A percentile compares a stretch with the other conserved stretches of the same genome.
phyloP scores from a whole-genome alignment of 2,329 filamentous ascomycete species.

The Trichoderma atroviride region DNA sequence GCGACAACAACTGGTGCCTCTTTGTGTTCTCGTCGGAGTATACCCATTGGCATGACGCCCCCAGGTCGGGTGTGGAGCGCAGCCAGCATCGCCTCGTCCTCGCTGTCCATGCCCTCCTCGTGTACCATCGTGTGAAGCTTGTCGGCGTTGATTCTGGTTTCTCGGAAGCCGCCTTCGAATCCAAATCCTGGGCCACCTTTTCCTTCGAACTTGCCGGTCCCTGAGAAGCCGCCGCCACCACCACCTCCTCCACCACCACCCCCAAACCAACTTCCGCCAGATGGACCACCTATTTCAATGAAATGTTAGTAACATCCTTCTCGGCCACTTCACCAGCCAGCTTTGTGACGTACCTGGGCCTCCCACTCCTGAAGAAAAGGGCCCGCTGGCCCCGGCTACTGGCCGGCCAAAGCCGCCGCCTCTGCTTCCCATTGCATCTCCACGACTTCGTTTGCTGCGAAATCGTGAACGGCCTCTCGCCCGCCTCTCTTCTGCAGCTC shows the following conservation, averaged over 20 bases:
- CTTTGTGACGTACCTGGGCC: conserved; percentile 31
- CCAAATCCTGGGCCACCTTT: conserved; percentile 47
- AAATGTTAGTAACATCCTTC: neutral
- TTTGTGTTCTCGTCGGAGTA: conserved; percentile 57
- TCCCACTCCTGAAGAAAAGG: conserved; percentile 42
- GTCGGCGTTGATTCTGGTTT: conserved; percentile 60
- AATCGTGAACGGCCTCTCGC: conserved; percentile 45
- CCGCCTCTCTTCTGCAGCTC: conserved; percentile 45
- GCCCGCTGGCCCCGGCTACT: conserved; percentile 44
- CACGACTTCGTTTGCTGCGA: conserved; percentile 48
- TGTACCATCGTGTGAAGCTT: conserved; percentile 51
- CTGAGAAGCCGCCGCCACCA: conserved; percentile 36
- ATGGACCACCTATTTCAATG: conserved; percentile 29
- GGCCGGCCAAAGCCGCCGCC: conserved; percentile 42
- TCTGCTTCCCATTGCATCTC: conserved; percentile 48
- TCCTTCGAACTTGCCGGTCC: conserved; percentile 40
- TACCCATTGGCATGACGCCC: conserved; percentile 57
- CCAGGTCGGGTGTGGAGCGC: conserved; percentile 38
- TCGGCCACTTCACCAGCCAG: conserved; percentile 4
- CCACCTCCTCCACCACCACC: conserved; percentile 37
- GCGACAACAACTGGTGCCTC: conserved; percentile 57
- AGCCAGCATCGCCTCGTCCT: conserved; percentile 48
- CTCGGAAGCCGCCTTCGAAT: conserved; percentile 40
- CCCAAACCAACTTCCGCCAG: conserved; percentile 37
- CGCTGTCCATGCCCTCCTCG: conserved; percentile 50